Conservation (phyloP, 345 rosid species). For the Rhodamnia rubescens region DNA sequence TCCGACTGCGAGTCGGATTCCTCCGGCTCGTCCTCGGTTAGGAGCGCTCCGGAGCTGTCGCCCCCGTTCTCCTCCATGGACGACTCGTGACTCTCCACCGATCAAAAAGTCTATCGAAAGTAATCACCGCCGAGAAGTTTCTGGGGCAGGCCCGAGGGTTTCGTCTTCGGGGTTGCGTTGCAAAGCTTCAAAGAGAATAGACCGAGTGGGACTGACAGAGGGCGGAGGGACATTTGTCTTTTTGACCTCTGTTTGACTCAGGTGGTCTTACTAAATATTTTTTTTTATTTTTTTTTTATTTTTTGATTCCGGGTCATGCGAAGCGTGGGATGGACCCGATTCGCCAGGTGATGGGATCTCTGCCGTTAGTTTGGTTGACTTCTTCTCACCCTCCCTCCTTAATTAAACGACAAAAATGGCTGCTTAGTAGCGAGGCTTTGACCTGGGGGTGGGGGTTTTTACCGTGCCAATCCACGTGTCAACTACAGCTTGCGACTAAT, state of each 20-base stretch:
- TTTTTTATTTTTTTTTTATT: not conserved
- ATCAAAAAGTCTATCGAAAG: not conserved
- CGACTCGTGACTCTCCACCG: not conserved
- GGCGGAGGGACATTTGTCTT: not conserved
- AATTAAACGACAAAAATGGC: not conserved
- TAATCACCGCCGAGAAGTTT: not conserved
- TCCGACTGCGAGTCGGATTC: not conserved
- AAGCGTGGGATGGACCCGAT: not conserved
- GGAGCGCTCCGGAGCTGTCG: not conserved
- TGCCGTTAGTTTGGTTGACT: not conserved
- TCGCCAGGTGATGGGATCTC: not conserved
- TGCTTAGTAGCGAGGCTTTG: not conserved
- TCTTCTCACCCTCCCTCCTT: not conserved
- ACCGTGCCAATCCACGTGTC: too few relatives aligned
- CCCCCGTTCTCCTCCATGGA: not conserved
- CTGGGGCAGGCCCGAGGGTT: not conserved
- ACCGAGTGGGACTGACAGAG: not conserved
- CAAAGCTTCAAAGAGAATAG: not conserved
- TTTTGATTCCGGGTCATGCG: not conserved
- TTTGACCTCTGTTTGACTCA: not conserved
- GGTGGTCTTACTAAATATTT: not conserved
- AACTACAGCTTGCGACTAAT: too few relatives aligned
- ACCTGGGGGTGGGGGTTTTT: too few relatives aligned
- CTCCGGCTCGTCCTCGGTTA: not conserved
- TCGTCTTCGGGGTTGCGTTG: not conserved